Conservation (phyloP, 768 basidiomycete genomes). For the Termitomyces bulborhizus region DNA sequence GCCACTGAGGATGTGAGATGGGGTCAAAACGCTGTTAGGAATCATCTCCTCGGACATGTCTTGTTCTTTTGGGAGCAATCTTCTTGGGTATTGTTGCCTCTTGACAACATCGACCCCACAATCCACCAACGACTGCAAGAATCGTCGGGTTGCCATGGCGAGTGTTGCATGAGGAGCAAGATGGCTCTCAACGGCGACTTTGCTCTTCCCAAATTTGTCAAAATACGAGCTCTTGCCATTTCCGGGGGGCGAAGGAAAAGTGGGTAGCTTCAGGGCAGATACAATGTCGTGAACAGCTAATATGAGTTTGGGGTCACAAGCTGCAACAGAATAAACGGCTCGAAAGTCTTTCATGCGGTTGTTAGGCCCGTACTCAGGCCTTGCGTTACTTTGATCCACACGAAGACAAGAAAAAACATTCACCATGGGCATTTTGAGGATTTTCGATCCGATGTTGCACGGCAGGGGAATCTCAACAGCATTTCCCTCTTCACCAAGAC, state of each 20-base stretch:
- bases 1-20: conserved; percentile 37
- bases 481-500: background rate
- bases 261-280: conserved; percentile 18
- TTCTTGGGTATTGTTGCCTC: conserved; percentile 22
- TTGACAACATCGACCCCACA: conserved; percentile 30
- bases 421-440: conserved; percentile 24
- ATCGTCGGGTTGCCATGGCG: conserved; percentile 25
- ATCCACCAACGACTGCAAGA: conserved; percentile 29
- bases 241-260: conserved; percentile 13
- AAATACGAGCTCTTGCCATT: conserved; percentile 14
- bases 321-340: conserved; percentile 18
- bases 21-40: conserved; percentile 27
- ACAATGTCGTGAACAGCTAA: conserved; percentile 24
- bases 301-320: conserved; percentile 27
- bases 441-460: conserved; percentile 13
- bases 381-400: background rate
- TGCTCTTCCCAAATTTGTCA: conserved; percentile 21
- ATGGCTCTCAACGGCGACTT: conserved; percentile 22
- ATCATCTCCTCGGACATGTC: conserved; percentile 9
- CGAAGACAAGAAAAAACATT: conserved; percentile 14
- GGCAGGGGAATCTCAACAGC: background rate
- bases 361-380: background rate
- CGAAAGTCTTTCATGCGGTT: background rate
- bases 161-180: conserved; percentile 37
- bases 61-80: conserved; percentile 13